These are phyloP conservation scores for Arthrobotrys iridis DNA, from an alignment of 2,329 filamentous ascomycete genomes.

Conservation along the genomic window DNA sequence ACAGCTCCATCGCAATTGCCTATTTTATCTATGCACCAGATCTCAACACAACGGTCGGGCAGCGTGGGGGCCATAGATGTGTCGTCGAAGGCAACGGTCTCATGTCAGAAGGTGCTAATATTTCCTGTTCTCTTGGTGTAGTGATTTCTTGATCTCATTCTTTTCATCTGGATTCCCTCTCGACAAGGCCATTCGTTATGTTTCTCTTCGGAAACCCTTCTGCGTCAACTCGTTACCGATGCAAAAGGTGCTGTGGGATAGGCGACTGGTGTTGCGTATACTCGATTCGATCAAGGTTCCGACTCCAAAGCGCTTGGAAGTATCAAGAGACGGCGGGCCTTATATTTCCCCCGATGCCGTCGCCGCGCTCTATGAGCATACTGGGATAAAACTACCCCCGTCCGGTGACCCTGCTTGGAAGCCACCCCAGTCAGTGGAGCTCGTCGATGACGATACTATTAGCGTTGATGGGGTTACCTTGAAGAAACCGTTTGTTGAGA, in stretches of 20 bases:
- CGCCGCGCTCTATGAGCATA: conserved; percentile 80
- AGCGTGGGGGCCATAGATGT: neutral
- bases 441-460: conserved; percentile 88
- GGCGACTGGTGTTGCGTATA: conserved; percentile 85
- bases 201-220: conserved; percentile 90
- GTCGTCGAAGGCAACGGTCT: neutral
- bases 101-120: neutral
- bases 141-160: conserved; percentile 95
- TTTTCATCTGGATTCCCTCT: conserved; percentile 97
- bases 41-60: conserved; percentile 40
- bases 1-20: conserved; percentile 28
- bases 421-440: conserved; percentile 74
- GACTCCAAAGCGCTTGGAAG: conserved; percentile 86
- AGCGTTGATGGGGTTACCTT: conserved; percentile 84
- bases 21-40: conserved; percentile 56
- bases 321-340: conserved; percentile 92
- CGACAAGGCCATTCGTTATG: conserved; percentile 96
- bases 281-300: conserved; percentile 89
- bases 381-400: conserved; percentile 70
- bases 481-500: conserved; percentile 96
- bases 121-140: conserved; percentile 56
- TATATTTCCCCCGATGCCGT: conserved; percentile 79
- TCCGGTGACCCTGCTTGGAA: conserved; percentile 63
- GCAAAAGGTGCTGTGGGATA: conserved; percentile 97
- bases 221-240: conserved; percentile 97